phyloP scores from a whole-genome alignment of 805 yeast genomes.

The Wickerhamiella parazyma region DNA sequence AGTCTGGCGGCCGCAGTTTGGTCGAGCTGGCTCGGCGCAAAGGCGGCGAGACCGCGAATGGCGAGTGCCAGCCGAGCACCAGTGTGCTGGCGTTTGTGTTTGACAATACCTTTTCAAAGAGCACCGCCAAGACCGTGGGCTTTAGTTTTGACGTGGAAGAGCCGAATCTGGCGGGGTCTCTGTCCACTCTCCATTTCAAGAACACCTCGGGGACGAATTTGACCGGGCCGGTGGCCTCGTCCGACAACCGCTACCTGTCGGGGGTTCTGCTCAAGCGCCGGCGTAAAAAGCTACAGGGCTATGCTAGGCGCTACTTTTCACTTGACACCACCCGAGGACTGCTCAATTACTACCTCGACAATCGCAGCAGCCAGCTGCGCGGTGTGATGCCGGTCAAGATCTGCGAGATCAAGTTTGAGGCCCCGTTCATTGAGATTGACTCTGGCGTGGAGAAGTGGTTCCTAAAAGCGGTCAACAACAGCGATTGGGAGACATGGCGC shows the following conservation, averaged over 20 bases:
- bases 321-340: constrained; percentile 74
- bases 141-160: constrained; percentile 29
- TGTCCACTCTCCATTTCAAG: neutral
- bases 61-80: constrained; percentile 35
- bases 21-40: constrained; percentile 43
- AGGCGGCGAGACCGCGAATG: constrained; percentile 51
- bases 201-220: neutral
- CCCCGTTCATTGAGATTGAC: constrained; percentile 54
- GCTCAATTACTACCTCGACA: constrained; percentile 64
- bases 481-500: constrained; percentile 72
- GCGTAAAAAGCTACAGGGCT: constrained; percentile 75
- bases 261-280: constrained; percentile 70
- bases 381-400: constrained; percentile 85
- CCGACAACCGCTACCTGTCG: constrained; percentile 40
- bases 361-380: constrained; percentile 56
- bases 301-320: constrained; percentile 69
- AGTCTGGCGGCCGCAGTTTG: constrained; percentile 38
- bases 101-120: constrained; percentile 83
- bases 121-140: constrained; percentile 64
- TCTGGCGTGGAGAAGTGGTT: constrained; percentile 95
- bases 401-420: constrained; percentile 68
- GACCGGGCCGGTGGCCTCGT: constrained; percentile 7
- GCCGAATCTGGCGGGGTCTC: neutral
- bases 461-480: constrained; percentile 48
- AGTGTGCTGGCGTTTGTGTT: constrained; percentile 79